Base-by-base conservation (phyloP, 306 rosid genomes). In the Rubus parviflorus region DNA sequence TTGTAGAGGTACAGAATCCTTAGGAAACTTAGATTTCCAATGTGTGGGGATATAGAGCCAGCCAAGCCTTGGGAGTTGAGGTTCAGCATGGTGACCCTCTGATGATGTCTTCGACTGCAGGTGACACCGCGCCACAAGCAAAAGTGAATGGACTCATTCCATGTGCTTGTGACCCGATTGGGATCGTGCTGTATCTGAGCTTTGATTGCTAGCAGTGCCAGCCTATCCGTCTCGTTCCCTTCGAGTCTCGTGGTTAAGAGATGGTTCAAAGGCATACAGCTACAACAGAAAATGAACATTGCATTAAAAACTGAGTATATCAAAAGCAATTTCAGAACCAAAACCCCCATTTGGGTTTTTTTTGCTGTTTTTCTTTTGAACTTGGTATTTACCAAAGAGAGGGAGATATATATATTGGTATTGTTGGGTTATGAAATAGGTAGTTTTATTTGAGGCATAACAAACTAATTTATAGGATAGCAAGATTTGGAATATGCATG, bases 21-120 rank as follows among this genome's bases (percentile, higher is more conserved):
- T 25, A 84, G 70, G 71, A 72, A 82, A 37, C 87, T 64, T 61
- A 88, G 80, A 45, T 86, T 88, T 47, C 90, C 87, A 6, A 88
- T 47, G 12, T 41, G 0, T 37, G 68, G 68, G 4, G 68, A 37
- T 35, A 63, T 63, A 6, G 46, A 64, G 0, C 46, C 69, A 0
- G 0, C 69, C 23, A 38, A 38, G 0, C 0, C 46, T 19, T 6
- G 14, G 12, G 23, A 37, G 0, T 0, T 1, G 0, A 37, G 23
- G 0, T 15, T 6, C 6, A 64, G 23, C 23, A 3, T 14, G 0
- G 69, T 64, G 22, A 37, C 69, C 47, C 69, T 64, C 16, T 64
- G 69, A 46, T 2, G 10, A 38, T 64, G 69, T 9, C 23, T 2
- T 64, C 6, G 22, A 38, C 69, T 3, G 69, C 69, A 38, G 6